These are phyloP conservation scores for Spinacia oleracea DNA, from an alignment of 179 eudicot genomes.

Conservation along the genomic window DNA sequence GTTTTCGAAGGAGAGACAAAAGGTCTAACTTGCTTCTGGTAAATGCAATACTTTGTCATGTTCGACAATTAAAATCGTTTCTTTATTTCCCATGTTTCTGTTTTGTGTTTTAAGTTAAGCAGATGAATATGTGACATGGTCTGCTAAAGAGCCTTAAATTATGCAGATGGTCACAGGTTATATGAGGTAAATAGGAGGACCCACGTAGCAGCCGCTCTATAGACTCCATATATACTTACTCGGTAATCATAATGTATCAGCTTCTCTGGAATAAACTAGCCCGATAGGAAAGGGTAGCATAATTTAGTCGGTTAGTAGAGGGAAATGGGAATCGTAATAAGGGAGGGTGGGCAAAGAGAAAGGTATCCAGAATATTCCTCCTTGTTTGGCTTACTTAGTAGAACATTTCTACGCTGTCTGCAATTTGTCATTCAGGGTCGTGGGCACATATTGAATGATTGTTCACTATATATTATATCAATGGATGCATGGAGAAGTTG, in stretches of 20 bases:
- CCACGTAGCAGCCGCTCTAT: neutral
- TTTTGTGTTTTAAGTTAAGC: neutral
- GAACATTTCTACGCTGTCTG: neutral
- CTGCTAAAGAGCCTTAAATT: neutral
- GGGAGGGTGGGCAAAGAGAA: too few species aligned
- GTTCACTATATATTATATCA: neutral
- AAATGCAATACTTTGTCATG: conserved; percentile 20
- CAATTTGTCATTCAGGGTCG: too few species aligned
- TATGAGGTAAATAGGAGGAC: neutral
- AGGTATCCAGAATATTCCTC: too few species aligned
- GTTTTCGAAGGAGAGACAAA: conserved; percentile 73
- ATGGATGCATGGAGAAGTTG: neutral
- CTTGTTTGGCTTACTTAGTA: neutral
- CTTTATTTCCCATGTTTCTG: neutral
- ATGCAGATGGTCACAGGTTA: neutral
- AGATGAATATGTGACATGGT: neutral
- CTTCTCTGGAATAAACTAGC: too few species aligned
- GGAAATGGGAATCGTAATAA: too few species aligned
- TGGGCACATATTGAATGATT: neutral
- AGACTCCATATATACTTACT: neutral
- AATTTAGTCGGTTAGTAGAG: too few species aligned
- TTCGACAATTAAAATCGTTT: neutral
- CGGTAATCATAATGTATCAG: neutral
- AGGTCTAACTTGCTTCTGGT: conserved; percentile 87
- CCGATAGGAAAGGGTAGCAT: too few species aligned